Percentiles rank a stretch among this genome's conserved stretches.
These are phyloP conservation scores for Dianthus caryophyllus DNA, from an alignment of 148 eudicot species.

Conservation along the genomic window DNA sequence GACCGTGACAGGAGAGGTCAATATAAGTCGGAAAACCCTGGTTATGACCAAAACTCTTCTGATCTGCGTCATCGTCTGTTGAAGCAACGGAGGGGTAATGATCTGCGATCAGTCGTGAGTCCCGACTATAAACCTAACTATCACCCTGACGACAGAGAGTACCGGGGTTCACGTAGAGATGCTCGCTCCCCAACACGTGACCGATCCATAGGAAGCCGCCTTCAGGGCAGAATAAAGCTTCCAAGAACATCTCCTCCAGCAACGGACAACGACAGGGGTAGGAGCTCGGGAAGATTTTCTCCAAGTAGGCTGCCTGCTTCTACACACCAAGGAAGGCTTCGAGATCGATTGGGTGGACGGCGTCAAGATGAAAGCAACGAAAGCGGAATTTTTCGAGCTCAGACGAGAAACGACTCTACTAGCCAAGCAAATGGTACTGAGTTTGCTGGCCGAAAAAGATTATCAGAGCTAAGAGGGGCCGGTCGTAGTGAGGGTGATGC, in stretches of 20 bases:
- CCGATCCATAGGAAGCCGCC: constrained; percentile 52
- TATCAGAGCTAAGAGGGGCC: constrained; percentile 50
- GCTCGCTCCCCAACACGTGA: constrained; percentile 38
- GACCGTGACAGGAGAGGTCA: constrained; percentile 49
- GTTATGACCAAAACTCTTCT: constrained; percentile 32
- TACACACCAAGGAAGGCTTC: constrained; percentile 53
- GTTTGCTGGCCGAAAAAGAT: constrained; percentile 61
- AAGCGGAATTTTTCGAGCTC: constrained; percentile 40
- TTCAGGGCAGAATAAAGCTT: constrained; percentile 76
- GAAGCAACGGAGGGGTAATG: constrained; percentile 61
- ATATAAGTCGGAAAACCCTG: constrained; percentile 38
- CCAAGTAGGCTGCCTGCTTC: constrained; percentile 41
- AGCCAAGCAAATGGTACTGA: constrained; percentile 24
- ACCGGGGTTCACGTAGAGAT: constrained; percentile 48
- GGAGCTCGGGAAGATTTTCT: constrained; percentile 44
- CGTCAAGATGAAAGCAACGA: constrained; percentile 43
- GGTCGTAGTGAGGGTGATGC: constrained; percentile 39
- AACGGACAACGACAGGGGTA: constrained; percentile 30
- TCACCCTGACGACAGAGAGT: constrained; percentile 36
- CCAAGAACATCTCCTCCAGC: constrained; percentile 52
- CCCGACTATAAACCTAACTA: constrained; percentile 44
- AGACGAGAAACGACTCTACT: constrained; percentile 34
- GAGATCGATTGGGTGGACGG: constrained; percentile 58
- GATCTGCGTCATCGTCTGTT: constrained; percentile 76
- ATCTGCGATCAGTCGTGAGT: constrained; percentile 65